Evolutionary conservation across 768 basidiomycete genomes (phyloP).

Genomic region (Lentinula detonsa): DNA sequence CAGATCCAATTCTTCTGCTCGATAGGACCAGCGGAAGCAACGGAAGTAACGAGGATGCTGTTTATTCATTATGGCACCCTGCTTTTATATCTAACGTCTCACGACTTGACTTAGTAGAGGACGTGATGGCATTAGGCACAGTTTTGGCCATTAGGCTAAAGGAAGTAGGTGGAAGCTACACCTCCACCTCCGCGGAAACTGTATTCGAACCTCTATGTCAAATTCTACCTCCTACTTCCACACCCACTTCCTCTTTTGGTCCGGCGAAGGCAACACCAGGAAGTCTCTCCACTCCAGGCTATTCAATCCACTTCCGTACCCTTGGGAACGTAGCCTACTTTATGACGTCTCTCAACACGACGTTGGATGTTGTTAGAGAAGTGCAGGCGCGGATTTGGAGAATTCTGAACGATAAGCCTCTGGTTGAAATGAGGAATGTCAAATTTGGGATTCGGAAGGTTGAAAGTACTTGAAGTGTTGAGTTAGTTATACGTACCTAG

Average conservation of each 20-base stretch:
- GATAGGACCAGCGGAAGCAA: not conserved
- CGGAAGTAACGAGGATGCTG: conserved; percentile 13
- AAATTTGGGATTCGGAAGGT: no score
- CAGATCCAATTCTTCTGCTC: not conserved
- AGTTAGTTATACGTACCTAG: no score
- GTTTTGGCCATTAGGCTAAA: conserved; percentile 76
- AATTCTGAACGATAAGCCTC: conserved; percentile 11
- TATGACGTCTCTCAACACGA: conserved; percentile 83
- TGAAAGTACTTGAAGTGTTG: no score
- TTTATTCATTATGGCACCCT: conserved; percentile 91
- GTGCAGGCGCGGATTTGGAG: conserved; percentile 60
- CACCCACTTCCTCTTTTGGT: conserved; percentile 23
- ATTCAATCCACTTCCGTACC: conserved; percentile 80
- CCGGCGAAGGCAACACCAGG: conserved; percentile 31
- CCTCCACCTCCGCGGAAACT: conserved; percentile 58
- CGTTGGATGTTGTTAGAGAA: conserved; percentile 41
- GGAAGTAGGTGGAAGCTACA: conserved; percentile 31
- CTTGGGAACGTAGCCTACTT: conserved; percentile 91
- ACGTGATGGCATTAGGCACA: conserved; percentile 84
- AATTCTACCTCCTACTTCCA: conserved; percentile 15
- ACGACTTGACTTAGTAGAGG: conserved; percentile 45
- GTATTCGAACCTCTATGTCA: conserved; percentile 40
- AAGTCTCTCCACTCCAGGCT: conserved; percentile 30
- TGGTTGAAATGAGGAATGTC: no score
- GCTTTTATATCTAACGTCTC: conserved; percentile 65